Evolutionary conservation across 176 grass and related monocot species (phyloP), one percentile per base, ranked within the genome.

Genomic region (Luzula sylvatica): DNA sequence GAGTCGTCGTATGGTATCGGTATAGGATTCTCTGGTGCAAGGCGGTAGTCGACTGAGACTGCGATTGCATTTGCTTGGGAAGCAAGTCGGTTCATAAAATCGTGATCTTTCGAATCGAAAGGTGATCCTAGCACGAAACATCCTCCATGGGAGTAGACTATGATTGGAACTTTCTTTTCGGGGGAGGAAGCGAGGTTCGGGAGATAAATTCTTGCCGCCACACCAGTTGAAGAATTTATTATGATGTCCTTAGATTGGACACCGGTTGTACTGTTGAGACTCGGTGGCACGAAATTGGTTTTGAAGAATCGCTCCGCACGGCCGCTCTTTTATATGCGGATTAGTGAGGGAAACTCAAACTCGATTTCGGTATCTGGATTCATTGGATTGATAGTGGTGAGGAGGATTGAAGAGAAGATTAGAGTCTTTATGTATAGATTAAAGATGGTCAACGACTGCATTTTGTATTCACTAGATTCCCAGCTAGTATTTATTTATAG

Each of bases 91-190:
- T 61, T 71, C 49, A 87, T 51, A 38, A 67, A 72, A 8, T 26
- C 43, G 40, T 67, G 70, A 61, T 68, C 67, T 15, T 8, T 20
- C 9, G 61, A 22, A 12, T 52, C 57, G 50, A 52, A 51, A 38
- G 82, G 71, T 17, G 72, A 76, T 16, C 38, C 17, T 18, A 75
- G n/a, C 29, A 79, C 47, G 12, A 86, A 38, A 13, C 53, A 65
- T 0, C 82, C 71, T 27, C 82, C 82, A 11, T 88, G 84, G 61
- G 62, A 83, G 60, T 79, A 79, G 45, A 78, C 18, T 55, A 83
- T 57, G 7, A 88, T 38, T 2, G 75, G 74, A 16, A 88, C 38
- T 51, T 75, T 72, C 24, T 3, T 28, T 5, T 8, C 27, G 2
- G 38, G 9, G 1, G 43, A 41, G 3, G 74, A 14, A 15, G 40